Conservation (phyloP, 176 grass and related monocot species). For the Elymus sibiricus region DNA sequence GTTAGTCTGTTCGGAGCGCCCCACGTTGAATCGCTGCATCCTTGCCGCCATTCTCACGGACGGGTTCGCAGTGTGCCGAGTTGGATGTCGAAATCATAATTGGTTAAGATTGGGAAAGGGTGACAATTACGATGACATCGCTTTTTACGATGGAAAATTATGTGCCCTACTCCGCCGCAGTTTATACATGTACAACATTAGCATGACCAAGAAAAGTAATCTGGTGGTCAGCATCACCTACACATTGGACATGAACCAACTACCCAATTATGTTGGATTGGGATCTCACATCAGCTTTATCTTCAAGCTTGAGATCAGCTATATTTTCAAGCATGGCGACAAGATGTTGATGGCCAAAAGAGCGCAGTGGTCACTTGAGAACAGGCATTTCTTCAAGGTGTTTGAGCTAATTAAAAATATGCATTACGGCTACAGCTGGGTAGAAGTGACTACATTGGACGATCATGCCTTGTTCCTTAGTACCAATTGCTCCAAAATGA, state of each 20-base stretch:
- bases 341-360: neutral
- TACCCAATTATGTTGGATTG: too few relatives aligned
- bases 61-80: neutral
- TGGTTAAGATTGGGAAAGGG: too few relatives aligned
- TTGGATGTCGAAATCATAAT: neutral
- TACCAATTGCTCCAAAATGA: neutral
- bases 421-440: neutral
- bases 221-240: too few relatives aligned
- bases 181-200: neutral
- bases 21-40: neutral
- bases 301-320: neutral
- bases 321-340: neutral
- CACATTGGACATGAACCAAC: too few relatives aligned
- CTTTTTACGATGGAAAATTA: neutral
- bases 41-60: neutral
- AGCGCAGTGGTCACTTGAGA: neutral
- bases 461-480: neutral
- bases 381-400: too few relatives aligned
- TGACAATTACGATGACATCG: neutral
- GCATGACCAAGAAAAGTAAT: neutral
- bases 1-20: neutral
- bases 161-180: too few relatives aligned
- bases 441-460: neutral
- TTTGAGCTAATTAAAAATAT: neutral
- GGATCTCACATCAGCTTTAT: too few relatives aligned